Evolutionary conservation across 164 flowering plant species (phyloP).

Genomic region (Houttuynia cordata): DNA sequence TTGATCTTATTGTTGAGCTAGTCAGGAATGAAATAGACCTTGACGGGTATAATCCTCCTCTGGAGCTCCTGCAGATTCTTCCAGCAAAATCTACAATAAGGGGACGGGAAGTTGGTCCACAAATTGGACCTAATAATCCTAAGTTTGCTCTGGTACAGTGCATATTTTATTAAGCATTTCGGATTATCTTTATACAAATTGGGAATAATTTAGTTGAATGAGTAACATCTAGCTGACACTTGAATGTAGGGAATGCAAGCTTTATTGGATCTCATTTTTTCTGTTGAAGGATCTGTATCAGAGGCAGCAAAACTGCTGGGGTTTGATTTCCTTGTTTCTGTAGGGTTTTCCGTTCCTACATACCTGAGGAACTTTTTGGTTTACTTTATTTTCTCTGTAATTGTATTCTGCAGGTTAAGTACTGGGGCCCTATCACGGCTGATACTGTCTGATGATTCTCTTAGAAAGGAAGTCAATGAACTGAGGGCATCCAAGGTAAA

Average conservation of each 20-base stretch:
- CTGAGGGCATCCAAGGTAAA: constrained; percentile 68
- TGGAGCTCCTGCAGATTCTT: constrained; percentile 84
- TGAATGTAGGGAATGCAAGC: constrained; percentile 78
- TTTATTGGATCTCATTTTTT: constrained; percentile 63
- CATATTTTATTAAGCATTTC: not conserved
- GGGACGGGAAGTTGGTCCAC: constrained; percentile 55
- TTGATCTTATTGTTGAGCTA: constrained; percentile 17
- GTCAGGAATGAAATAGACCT: constrained; percentile 73
- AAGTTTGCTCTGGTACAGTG: constrained; percentile 54
- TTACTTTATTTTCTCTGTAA: not conserved
- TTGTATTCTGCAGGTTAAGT: constrained; percentile 42
- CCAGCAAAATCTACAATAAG: constrained; percentile 71
- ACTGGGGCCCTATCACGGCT: constrained; percentile 84
- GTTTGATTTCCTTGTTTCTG: constrained; percentile 18
- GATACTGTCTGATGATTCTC: constrained; percentile 80
- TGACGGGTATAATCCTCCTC: constrained; percentile 68
- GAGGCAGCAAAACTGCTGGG: constrained; percentile 76
- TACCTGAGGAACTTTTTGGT: not conserved
- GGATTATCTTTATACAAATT: not conserved
- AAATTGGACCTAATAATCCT: constrained; percentile 90
- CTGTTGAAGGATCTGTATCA: constrained; percentile 67
- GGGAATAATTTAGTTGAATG: not conserved
- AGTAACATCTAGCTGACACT: constrained; percentile 1
- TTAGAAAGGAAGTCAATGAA: constrained; percentile 74
- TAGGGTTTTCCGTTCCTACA: not conserved